Base-by-base conservation (phyloP, 805 yeast species). In the Metschnikowia gruessii region DNA sequence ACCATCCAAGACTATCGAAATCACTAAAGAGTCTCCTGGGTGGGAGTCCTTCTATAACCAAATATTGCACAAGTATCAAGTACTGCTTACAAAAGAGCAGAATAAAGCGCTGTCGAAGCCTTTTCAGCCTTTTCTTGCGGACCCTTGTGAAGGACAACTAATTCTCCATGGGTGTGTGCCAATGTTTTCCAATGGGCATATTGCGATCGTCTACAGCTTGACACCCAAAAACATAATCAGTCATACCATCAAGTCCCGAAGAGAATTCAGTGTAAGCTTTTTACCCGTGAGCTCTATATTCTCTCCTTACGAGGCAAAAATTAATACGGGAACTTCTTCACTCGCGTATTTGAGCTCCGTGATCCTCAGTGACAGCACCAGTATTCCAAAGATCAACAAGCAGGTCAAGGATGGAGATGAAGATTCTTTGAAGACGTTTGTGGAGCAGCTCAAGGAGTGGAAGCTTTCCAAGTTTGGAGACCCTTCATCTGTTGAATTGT, bases 101-200 rank as follows among this genome's bases (percentile, higher is more conserved):
- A 38, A 40, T 36, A 50, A 49, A 26, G 55, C 57, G 1, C 55
- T 49, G 31, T 47, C 51, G 4, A 40, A 37, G 26, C 48, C 43
- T 2, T 54, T 54, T 19, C 49, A 51, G 45, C 45, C 50, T 24
- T 61, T 56, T 39, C 52, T 64, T 28, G 56, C 52, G 26, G 58
- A 56, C 6, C 48, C 50, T 2, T 47, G 57, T 6, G 71, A 62
- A 30, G 72, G 70, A 1, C 53, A 54, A 21, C 57, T 66, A 21
- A 50, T 28, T 2, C 34, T 47, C 11, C 52, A 50, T 22, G 55
- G 54, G 12, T 30, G 36, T n/a, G 17, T 39, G 9, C 37, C 47
- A 3, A 21, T 51, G 33, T 17, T 37, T 8, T 18, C 31, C 26
- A 48, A 42, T 15, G 53, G 51, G 4, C 29, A 31, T 4, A 31